Percentiles rank a stretch among this genome's conserved stretches.
Evolutionary conservation across 371 early-diverging fungal species (phyloP).

Genomic region (Chytridiales sp.): DNA sequence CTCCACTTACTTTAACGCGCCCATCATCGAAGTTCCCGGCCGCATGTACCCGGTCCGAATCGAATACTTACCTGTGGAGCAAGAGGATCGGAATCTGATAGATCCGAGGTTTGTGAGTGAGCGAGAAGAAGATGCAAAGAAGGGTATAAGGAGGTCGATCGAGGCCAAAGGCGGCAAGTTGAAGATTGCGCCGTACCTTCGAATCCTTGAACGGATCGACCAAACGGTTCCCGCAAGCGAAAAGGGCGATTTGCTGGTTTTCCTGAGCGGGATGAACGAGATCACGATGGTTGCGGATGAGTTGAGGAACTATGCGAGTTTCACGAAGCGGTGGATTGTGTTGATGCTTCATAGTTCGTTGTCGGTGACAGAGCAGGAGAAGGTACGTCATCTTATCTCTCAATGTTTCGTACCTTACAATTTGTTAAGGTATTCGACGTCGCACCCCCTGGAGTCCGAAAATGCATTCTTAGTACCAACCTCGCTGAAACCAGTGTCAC

Average conservation of each 20-base stretch:
- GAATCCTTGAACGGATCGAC: constrained; percentile 65
- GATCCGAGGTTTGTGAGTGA: constrained; percentile 53
- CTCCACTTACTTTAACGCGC: constrained; percentile 73
- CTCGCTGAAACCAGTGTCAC: constrained; percentile 80
- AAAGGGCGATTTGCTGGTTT: constrained; percentile 68
- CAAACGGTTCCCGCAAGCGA: constrained; percentile 57
- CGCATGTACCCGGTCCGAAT: constrained; percentile 84
- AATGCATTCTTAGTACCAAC: constrained; percentile 83
- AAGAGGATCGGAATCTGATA: constrained; percentile 72
- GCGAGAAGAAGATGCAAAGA: constrained; percentile 37
- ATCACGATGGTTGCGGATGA: constrained; percentile 57
- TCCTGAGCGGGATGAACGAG: constrained; percentile 71
- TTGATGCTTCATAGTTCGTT: constrained; percentile 76
- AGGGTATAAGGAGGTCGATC: constrained; percentile 42
- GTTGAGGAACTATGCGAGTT: constrained; percentile 38
- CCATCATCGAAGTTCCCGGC: constrained; percentile 69
- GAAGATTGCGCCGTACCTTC: constrained; percentile 57
- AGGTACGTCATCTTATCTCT: constrained; percentile 57
- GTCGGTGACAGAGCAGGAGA: constrained; percentile 84
- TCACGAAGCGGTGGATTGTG: constrained; percentile 63
- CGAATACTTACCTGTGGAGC: constrained; percentile 73
- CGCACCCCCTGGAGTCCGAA: constrained; percentile 53
- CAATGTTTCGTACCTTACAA: constrained; percentile 12
- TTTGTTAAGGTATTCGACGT: constrained; percentile 43
- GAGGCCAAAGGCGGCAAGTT: constrained; percentile 45